These are phyloP conservation scores for Cryptococcus sp. DNA, from an alignment of 1,284 basidiomycete genomes.

Conservation along the genomic window DNA sequence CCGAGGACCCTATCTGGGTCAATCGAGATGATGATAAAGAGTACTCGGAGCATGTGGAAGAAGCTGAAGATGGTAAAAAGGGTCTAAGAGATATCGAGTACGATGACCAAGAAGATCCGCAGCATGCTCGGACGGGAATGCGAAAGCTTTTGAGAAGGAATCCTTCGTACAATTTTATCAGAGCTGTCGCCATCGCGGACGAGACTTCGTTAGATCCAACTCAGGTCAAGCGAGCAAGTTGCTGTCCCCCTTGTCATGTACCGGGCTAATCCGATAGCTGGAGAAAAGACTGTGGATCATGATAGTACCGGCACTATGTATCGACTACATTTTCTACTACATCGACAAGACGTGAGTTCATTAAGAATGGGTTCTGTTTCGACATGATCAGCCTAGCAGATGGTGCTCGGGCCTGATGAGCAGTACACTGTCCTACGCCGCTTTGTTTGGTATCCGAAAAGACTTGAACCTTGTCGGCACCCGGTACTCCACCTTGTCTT, in stretches of 20 bases:
- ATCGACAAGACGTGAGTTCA: slow-evolving; percentile 11
- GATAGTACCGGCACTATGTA: slow-evolving; percentile 40
- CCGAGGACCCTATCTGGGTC: neutral
- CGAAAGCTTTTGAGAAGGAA: slow-evolving; percentile 36
- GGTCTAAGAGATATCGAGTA: neutral
- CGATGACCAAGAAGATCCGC: neutral
- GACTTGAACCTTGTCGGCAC: slow-evolving; percentile 38
- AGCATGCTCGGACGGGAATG: slow-evolving; percentile 3
- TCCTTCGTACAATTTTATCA: slow-evolving; percentile 34
- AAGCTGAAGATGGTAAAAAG: neutral
- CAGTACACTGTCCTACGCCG: slow-evolving; percentile 44
- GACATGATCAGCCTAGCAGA: neutral
- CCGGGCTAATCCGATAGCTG: slow-evolving; percentile 13
- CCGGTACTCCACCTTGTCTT: slow-evolving; percentile 44
- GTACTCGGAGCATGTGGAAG: neutral
- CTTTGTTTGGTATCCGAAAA: slow-evolving; percentile 44
- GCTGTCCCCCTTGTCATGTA: neutral
- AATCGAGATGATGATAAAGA: neutral
- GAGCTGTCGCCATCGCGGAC: slow-evolving; percentile 37
- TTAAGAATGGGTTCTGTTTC: neutral
- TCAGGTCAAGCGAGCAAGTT: slow-evolving; percentile 21
- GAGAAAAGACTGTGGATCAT: slow-evolving; percentile 39
- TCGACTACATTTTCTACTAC: slow-evolving; percentile 50
- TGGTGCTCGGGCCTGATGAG: slow-evolving; percentile 8
- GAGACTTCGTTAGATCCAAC: slow-evolving; percentile 30